Conservation (phyloP, 768 basidiomycete genomes). For the Serpula lacrymans region DNA sequence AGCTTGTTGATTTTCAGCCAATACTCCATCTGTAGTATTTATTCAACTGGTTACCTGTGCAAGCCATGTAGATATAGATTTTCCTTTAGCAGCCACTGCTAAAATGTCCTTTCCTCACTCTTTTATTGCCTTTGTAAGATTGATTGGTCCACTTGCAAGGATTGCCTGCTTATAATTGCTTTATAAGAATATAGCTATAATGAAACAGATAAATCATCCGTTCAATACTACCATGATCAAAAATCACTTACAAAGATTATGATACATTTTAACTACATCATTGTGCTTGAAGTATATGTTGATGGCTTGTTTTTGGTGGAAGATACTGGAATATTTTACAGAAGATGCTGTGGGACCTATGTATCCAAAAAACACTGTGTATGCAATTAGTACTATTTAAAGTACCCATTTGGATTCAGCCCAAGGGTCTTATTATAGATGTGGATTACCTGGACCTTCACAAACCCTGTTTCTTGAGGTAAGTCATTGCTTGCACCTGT, state of each 20-base stretch:
- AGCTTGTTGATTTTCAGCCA: too few species aligned
- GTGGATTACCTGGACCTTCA: too few species aligned
- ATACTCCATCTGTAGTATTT: slow-evolving; percentile 10
- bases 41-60: slow-evolving; percentile 12
- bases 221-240: too few species aligned
- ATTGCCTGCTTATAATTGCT: slow-evolving; percentile 16
- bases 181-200: slow-evolving; percentile 4
- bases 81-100: slow-evolving; percentile 11
- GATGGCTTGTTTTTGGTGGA: slow-evolving; percentile 13
- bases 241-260: background rate
- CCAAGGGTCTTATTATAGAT: too few species aligned
- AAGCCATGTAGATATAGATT: slow-evolving; percentile 10
- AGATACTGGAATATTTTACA: slow-evolving; percentile 7
- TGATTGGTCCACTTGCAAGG: background rate
- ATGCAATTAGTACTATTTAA: too few species aligned
- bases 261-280: background rate
- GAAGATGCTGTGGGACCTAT: too few species aligned
- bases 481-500: too few species aligned
- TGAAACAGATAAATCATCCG: background rate
- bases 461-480: too few species aligned
- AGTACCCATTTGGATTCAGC: too few species aligned
- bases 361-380: too few species aligned
- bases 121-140: background rate
- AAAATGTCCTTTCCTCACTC: slow-evolving; percentile 4
- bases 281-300: slow-evolving; percentile 1